Conservation (phyloP, 2,329 filamentous ascomycete genomes). For the Fusarium setosum region DNA sequence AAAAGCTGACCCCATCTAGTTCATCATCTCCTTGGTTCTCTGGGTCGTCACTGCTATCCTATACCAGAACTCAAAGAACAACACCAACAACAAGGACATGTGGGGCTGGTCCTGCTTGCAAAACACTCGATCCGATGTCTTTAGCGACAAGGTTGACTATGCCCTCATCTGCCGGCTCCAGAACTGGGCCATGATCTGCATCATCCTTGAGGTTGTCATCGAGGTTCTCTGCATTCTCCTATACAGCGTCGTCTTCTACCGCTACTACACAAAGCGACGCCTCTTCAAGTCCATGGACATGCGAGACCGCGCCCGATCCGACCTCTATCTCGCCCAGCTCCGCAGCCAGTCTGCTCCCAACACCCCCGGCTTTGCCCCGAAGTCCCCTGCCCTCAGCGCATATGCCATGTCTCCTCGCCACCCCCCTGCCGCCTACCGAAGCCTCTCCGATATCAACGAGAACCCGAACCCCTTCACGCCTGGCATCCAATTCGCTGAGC, state of each 20-base stretch:
- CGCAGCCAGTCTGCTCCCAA: constrained; percentile 91
- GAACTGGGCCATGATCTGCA: constrained; percentile 96
- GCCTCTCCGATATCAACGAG: constrained; percentile 58
- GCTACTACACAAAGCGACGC: constrained; percentile 95
- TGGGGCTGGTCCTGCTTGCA: constrained; percentile 99
- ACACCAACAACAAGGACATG: constrained; percentile 81
- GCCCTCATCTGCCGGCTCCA: constrained; percentile 90
- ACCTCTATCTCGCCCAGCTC: constrained; percentile 91
- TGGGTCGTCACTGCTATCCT: constrained; percentile 90
- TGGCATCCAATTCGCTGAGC: constrained; percentile 67
- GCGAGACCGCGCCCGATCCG: constrained; percentile 92
- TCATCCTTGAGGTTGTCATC: constrained; percentile 95
- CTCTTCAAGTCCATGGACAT: constrained; percentile 97
- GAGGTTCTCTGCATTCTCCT: constrained; percentile 92
- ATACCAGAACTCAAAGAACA: constrained; percentile 81
- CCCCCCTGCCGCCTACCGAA: constrained; percentile 67
- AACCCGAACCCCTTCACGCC: constrained; percentile 65
- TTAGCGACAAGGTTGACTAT: constrained; percentile 85
- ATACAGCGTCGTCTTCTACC: constrained; percentile 96
- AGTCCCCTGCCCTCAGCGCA: constrained; percentile 63
- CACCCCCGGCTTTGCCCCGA: constrained; percentile 87
- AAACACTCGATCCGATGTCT: constrained; percentile 83
- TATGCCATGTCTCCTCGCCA: constrained; percentile 70
- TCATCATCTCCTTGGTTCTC: constrained; percentile 91
- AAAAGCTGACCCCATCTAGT: constrained; percentile 52